Conservation (phyloP, 176 grass and related monocot genomes). For the Miscanthus lutarioriparius region DNA sequence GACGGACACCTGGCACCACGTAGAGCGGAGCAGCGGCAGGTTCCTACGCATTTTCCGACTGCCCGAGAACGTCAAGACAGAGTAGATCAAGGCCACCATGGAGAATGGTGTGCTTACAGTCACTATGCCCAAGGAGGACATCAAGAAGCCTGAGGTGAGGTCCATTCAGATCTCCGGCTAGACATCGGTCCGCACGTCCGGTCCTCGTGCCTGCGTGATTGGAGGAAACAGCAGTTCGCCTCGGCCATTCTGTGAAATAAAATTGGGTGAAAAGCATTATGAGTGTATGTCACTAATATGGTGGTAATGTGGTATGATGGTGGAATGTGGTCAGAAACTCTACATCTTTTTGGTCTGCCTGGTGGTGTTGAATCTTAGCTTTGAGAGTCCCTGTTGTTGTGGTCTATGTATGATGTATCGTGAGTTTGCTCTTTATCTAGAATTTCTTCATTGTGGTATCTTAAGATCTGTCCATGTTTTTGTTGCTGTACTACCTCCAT, state of each 20-base stretch:
- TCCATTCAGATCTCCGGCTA: slow-evolving; percentile 55
- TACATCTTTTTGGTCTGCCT: neutral
- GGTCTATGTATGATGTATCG: too few species aligned
- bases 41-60: slow-evolving; percentile 53
- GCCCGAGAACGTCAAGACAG: slow-evolving; percentile 54
- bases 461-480: too few species aligned
- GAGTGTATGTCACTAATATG: neutral
- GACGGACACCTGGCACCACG: slow-evolving; percentile 55
- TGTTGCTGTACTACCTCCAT: too few species aligned
- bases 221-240: neutral
- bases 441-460: too few species aligned
- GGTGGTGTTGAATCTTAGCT: neutral
- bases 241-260: slow-evolving; percentile 10
- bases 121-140: slow-evolving; percentile 57
- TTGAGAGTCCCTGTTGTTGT: neutral
- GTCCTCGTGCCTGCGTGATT: neutral
- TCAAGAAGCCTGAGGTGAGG: slow-evolving; percentile 50
- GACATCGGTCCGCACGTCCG: neutral
- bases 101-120: slow-evolving; percentile 70
- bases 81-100: slow-evolving; percentile 55
- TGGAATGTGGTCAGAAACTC: neutral
- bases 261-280: neutral
- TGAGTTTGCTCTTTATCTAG: too few species aligned
- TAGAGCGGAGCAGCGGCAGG: slow-evolving; percentile 68
- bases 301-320: neutral